These are phyloP conservation scores for Rhodosporidiobolus odoratus DNA, from an alignment of 768 basidiomycete genomes.

Conservation along the genomic window DNA sequence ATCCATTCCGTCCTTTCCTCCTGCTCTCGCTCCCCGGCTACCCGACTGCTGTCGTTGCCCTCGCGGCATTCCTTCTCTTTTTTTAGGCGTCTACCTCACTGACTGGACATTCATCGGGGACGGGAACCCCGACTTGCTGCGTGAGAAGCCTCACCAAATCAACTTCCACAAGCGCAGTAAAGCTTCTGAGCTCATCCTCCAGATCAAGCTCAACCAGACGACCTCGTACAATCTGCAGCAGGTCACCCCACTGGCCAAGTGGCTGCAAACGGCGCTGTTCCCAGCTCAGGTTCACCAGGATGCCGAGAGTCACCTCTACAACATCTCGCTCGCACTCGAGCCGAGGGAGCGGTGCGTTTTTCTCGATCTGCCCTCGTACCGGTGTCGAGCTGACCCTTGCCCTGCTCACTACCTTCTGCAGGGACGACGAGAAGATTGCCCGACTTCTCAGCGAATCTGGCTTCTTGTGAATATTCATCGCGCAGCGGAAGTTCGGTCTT, in stretches of 20 bases:
- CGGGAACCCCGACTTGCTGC: conserved; percentile 77
- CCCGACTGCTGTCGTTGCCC: background rate
- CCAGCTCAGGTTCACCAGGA: background rate
- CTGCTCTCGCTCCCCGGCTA: background rate
- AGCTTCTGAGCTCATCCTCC: conserved; percentile 69
- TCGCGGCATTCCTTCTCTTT: background rate
- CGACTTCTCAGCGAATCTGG: conserved; percentile 33
- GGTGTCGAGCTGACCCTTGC: background rate
- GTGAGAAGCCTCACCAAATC: conserved; percentile 56
- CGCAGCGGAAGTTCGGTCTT: background rate
- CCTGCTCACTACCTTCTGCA: background rate
- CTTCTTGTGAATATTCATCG: conserved; percentile 15
- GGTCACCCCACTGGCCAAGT: conserved; percentile 56
- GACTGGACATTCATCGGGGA: conserved; percentile 97
- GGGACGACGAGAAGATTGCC: conserved; percentile 34
- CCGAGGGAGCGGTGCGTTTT: conserved; percentile 76
- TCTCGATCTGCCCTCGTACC: too few species aligned
- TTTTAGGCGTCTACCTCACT: conserved; percentile 86
- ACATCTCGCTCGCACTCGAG: conserved; percentile 76
- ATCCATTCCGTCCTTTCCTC: background rate
- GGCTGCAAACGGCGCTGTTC: background rate
- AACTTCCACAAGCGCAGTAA: conserved; percentile 79
- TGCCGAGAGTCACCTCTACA: conserved; percentile 55
- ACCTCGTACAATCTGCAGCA: conserved; percentile 77
- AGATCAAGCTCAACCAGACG: conserved; percentile 93